Percentiles rank a stretch among this genome's conserved stretches.
Conservation (phyloP, 805 yeast species). For the Monosporozyma aquatica region DNA sequence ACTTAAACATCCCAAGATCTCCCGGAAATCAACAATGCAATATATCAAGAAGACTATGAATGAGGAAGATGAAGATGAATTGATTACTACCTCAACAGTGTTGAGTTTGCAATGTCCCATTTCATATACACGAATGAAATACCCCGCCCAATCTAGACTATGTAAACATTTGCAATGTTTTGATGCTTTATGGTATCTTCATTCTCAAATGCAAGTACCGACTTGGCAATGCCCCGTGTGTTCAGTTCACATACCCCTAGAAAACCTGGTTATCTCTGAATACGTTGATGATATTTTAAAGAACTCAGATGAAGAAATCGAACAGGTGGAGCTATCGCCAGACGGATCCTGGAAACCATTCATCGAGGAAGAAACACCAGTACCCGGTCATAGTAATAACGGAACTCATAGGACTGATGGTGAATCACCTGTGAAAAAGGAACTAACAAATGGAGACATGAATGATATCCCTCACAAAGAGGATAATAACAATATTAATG, state of each 20-base stretch:
- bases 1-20: slow-evolving; percentile 41
- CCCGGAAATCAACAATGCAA: slow-evolving; percentile 40
- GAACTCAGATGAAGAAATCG: slow-evolving; percentile 45
- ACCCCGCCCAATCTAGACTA: slow-evolving; percentile 59
- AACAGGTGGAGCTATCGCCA: slow-evolving; percentile 53
- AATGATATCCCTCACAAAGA: background rate
- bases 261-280: slow-evolving; percentile 64
- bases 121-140: slow-evolving; percentile 55
- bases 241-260: slow-evolving; percentile 39
- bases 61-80: slow-evolving; percentile 58
- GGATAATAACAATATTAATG: background rate
- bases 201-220: slow-evolving; percentile 69
- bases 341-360: slow-evolving; percentile 67
- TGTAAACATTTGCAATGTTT: slow-evolving; percentile 86
- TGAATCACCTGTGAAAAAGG: slow-evolving; percentile 9
- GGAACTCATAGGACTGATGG: background rate
- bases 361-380: slow-evolving; percentile 18
- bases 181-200: slow-evolving; percentile 66
- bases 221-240: slow-evolving; percentile 90
- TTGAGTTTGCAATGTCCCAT: slow-evolving; percentile 73
- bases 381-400: slow-evolving; percentile 2
- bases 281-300: slow-evolving; percentile 56
- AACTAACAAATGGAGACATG: background rate
- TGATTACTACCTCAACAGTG: slow-evolving; percentile 56
- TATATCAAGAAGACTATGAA: slow-evolving; percentile 35